phyloP scores from a whole-genome alignment of 495 filamentous ascomycete genomes.

The Aspergillus diversus region DNA sequence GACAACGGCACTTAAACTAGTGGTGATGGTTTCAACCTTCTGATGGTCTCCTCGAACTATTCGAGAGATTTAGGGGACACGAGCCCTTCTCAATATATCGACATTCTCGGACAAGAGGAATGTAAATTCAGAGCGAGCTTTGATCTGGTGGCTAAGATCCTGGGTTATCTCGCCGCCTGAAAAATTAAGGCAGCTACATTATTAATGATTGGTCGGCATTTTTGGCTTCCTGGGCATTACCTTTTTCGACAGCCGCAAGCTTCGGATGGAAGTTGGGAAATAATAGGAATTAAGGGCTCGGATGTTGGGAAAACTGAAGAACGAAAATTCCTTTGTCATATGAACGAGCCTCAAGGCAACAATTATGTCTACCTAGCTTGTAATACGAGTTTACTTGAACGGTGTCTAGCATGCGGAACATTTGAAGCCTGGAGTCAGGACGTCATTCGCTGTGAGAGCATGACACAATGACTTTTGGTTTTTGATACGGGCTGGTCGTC shows the following conservation, averaged over 20 bases:
- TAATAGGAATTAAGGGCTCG: too few relatives aligned
- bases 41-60: background rate
- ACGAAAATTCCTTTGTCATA: too few relatives aligned
- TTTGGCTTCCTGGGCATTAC: background rate
- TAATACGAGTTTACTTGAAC: too few relatives aligned
- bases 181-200: background rate
- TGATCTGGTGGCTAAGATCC: background rate
- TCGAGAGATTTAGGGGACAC: background rate
- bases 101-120: background rate
- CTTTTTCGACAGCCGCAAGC: background rate
- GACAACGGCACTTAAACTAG: background rate
- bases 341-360: too few relatives aligned
- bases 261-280: background rate
- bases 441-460: background rate
- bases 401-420: too few relatives aligned
- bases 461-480: slow-evolving; percentile 2
- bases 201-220: background rate
- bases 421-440: too few relatives aligned
- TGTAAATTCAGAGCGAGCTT: background rate
- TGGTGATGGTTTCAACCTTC: background rate
- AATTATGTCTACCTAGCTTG: too few relatives aligned
- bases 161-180: background rate
- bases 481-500: too few relatives aligned
- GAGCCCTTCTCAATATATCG: too few relatives aligned
- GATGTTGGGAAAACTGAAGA: too few relatives aligned